A percentile compares a stretch with the other conserved stretches of the same genome.
Evolutionary conservation across 2,329 filamentous ascomycete species (phyloP).

Genomic region (Ramularia collo-cygni): DNA sequence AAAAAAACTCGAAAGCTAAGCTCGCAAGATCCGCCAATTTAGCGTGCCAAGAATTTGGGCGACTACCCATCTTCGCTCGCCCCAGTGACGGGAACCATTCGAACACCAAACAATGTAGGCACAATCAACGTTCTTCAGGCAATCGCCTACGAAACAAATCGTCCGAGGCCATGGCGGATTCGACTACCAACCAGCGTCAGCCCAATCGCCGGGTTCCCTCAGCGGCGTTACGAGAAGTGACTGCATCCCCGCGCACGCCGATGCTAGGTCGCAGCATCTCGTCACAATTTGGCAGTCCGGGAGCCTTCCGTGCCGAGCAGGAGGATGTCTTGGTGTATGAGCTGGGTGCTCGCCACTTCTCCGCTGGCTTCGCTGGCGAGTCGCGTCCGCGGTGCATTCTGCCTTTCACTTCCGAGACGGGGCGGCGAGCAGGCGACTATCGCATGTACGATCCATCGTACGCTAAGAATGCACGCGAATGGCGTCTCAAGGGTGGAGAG

Average conservation of each 20-base stretch:
- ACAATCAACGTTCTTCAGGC: neutral
- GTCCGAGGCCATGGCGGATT: constrained; percentile 13
- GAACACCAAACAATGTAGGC: neutral
- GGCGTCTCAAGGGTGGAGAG: constrained; percentile 47
- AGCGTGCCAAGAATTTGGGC: too few relatives aligned
- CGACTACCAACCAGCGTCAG: constrained; percentile 5
- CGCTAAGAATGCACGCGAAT: constrained; percentile 3
- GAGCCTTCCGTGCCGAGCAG: constrained; percentile 56
- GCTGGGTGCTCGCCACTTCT: constrained; percentile 69
- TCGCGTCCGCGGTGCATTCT: constrained; percentile 63
- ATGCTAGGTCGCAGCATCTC: constrained; percentile 55
- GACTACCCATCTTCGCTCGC: too few relatives aligned
- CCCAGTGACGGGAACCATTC: too few relatives aligned
- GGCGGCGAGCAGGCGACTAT: constrained; percentile 75
- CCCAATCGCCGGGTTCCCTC: constrained; percentile 12
- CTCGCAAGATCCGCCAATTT: too few relatives aligned
- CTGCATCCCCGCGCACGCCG: constrained; percentile 45
- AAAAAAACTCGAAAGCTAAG: too few relatives aligned
- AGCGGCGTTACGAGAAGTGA: neutral
- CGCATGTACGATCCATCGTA: constrained; percentile 38
- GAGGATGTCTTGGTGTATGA: constrained; percentile 83
- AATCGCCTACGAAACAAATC: too few relatives aligned
- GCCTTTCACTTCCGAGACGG: constrained; percentile 66
- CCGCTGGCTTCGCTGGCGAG: constrained; percentile 82
- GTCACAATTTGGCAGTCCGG: constrained; percentile 52